phyloP scores from a whole-genome alignment of 495 filamentous ascomycete species.

The Terfezia boudieri region DNA sequence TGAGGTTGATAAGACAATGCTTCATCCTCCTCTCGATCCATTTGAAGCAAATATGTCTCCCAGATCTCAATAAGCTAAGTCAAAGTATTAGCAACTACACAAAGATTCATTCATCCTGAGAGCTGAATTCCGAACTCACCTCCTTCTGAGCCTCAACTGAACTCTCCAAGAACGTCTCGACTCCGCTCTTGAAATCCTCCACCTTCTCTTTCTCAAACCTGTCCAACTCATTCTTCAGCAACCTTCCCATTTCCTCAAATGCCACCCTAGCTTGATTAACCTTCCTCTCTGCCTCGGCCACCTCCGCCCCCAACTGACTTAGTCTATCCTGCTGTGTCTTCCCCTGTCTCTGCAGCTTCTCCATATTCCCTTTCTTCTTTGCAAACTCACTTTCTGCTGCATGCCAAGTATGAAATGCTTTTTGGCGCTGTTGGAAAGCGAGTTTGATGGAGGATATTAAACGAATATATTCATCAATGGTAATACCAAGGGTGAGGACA shows the following conservation, averaged over 20 bases:
- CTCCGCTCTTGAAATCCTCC: conserved; percentile 94
- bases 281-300: conserved; percentile 74
- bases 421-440: conserved; percentile 78
- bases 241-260: conserved; percentile 92
- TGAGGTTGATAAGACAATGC: conserved; percentile 46
- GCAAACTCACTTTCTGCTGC: conserved; percentile 64
- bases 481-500: conserved; percentile 85
- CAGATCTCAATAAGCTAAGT: conserved; percentile 88
- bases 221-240: conserved; percentile 80
- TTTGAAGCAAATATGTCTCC: conserved; percentile 91
- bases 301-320: conserved; percentile 76
- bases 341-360: conserved; percentile 80
- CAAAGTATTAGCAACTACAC: conserved; percentile 7
- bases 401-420: conserved; percentile 86
- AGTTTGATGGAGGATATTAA: conserved; percentile 83
- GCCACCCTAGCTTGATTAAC: conserved; percentile 75
- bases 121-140: conserved; percentile 28
- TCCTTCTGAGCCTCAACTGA: conserved; percentile 97
- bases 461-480: conserved; percentile 94
- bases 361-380: conserved; percentile 66
- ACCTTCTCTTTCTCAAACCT: conserved; percentile 95
- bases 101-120: neutral
- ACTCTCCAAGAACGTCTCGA: conserved; percentile 91
- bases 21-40: conserved; percentile 82
- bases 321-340: conserved; percentile 87